Percentiles rank a stretch among this genome's conserved stretches.
phyloP scores from a whole-genome alignment of 2,329 filamentous ascomycete genomes.

The Zasmidium angulare region DNA sequence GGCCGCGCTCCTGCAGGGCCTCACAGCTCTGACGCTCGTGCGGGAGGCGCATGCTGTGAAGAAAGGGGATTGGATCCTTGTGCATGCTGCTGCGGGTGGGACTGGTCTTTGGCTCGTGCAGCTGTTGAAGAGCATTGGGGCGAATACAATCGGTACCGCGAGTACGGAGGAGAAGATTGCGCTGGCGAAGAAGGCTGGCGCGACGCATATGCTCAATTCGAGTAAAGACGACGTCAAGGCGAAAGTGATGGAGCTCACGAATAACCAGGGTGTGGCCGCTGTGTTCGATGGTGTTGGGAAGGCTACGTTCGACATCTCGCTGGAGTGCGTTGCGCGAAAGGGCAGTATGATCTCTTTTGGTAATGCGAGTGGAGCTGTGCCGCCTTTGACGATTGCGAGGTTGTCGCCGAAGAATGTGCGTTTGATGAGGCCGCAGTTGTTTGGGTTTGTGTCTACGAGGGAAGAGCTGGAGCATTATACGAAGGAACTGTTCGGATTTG shows the following conservation, averaged over 20 bases:
- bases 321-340: constrained; percentile 74
- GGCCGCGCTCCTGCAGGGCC: constrained; percentile 72
- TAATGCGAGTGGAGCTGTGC: constrained; percentile 76
- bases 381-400: constrained; percentile 62
- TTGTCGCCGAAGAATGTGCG: constrained; percentile 74
- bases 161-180: constrained; percentile 70
- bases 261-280: constrained; percentile 68
- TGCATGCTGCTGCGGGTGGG: constrained; percentile 84
- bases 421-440: constrained; percentile 71
- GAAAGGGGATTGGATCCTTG: constrained; percentile 75
- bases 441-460: constrained; percentile 66
- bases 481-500: constrained; percentile 70
- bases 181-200: constrained; percentile 68
- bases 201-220: constrained; percentile 72
- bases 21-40: constrained; percentile 78
- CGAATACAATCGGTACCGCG: constrained; percentile 76
- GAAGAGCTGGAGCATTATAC: constrained; percentile 72
- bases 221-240: constrained; percentile 56
- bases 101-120: constrained; percentile 75
- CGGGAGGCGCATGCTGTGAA: constrained; percentile 71
- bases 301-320: constrained; percentile 74
- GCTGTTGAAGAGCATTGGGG: constrained; percentile 70
- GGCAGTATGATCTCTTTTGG: constrained; percentile 77
- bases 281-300: constrained; percentile 88
- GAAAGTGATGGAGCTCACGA: constrained; percentile 68